phyloP scores from a whole-genome alignment of 2,329 filamentous ascomycete genomes.

The Aschersonia sp. region DNA sequence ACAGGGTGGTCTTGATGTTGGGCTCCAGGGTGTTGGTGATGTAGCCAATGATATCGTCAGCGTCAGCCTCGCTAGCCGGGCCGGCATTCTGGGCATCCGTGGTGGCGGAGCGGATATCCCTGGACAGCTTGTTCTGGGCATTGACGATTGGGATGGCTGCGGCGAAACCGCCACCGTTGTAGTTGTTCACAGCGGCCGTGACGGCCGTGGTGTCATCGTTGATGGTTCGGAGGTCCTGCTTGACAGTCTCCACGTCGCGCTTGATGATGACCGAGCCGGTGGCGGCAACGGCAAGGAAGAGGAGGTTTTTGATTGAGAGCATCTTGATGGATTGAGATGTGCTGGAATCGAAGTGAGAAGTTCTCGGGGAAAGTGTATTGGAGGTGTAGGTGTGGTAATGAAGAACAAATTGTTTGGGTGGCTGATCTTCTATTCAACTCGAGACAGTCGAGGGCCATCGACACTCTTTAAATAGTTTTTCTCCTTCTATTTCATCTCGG shows the following conservation, averaged over 20 bases:
- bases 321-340: background rate
- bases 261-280: background rate
- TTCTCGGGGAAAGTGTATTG: background rate
- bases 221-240: background rate
- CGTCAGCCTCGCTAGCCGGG: background rate
- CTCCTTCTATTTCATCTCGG: background rate
- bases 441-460: background rate
- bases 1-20: background rate
- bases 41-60: background rate
- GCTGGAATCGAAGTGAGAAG: background rate
- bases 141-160: background rate
- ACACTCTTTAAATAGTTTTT: background rate
- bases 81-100: background rate
- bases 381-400: background rate
- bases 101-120: background rate
- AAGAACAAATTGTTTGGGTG: background rate
- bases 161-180: background rate
- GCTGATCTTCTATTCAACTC: background rate
- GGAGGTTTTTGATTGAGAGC: slow-evolving; percentile 1
- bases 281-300: slow-evolving; percentile 2
- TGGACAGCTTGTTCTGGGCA: background rate
- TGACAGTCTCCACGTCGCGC: background rate
- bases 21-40: background rate
- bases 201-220: background rate
- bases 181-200: background rate